Percentiles rank a stretch among this genome's conserved stretches.
Conservation (phyloP, 2,329 filamentous ascomycete species). For the Sporothrix inflata region DNA sequence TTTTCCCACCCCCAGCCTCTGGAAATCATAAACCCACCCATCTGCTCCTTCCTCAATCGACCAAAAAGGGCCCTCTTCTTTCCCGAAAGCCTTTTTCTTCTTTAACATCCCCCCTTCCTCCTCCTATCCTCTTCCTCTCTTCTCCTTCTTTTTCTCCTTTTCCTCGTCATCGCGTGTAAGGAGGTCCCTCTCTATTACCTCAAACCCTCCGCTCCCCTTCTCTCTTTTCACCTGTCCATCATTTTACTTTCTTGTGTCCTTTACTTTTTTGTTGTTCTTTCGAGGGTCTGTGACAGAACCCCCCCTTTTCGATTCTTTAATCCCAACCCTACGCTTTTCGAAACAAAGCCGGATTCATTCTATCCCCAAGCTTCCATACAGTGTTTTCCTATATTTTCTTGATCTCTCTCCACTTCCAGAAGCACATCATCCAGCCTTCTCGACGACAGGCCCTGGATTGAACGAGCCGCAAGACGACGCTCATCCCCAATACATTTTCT, state of each 20-base stretch:
- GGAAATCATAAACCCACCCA: constrained; percentile 35
- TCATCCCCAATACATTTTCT: constrained; percentile 38
- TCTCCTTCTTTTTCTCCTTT: constrained; percentile 31
- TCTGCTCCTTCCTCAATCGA: constrained; percentile 29
- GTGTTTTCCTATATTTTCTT: constrained; percentile 23
- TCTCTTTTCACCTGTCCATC: constrained; percentile 13
- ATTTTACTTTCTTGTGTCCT: constrained; percentile 25
- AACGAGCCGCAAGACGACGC: constrained; percentile 25
- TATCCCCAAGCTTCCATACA: not conserved
- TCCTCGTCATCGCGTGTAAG: constrained; percentile 28
- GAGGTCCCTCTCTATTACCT: constrained; percentile 20
- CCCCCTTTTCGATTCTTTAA: constrained; percentile 43
- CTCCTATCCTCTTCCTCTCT: constrained; percentile 46
- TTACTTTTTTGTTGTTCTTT: constrained; percentile 21
- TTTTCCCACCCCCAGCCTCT: constrained; percentile 21
- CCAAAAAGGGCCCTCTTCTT: constrained; percentile 20
- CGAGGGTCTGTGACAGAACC: constrained; percentile 39
- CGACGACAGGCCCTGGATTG: constrained; percentile 31
- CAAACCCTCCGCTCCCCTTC: constrained; percentile 31
- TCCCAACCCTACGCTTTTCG: constrained; percentile 20
- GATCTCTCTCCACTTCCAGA: constrained; percentile 39
- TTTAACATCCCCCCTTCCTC: constrained; percentile 38
- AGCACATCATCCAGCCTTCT: constrained; percentile 44
- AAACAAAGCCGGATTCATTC: constrained; percentile 28
- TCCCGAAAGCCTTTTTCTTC: constrained; percentile 17